Evolutionary conservation across 2,329 filamentous ascomycete genomes (phyloP).

Genomic region (Coleophoma eucalyptorum): DNA sequence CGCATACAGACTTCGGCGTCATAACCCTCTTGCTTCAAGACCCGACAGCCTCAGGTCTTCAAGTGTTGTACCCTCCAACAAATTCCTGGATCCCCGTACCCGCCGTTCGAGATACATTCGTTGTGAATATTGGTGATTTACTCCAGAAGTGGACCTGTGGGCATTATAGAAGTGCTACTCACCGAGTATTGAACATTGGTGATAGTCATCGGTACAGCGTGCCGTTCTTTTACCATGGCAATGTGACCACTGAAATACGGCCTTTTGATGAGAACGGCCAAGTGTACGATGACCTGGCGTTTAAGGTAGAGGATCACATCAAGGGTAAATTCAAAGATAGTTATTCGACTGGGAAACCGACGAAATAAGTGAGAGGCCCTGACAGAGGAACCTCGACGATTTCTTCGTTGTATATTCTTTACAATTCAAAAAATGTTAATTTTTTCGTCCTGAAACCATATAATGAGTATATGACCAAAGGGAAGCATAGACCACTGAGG

Average conservation of each 20-base stretch:
- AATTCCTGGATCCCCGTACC: conserved; percentile 37
- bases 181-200: conserved; percentile 48
- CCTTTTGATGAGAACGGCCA: conserved; percentile 6
- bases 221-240: conserved; percentile 49
- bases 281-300: background rate
- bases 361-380: too few relatives aligned
- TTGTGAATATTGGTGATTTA: conserved; percentile 46
- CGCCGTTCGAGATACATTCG: conserved; percentile 36
- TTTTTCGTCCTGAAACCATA: too few relatives aligned
- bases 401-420: too few relatives aligned
- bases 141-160: conserved; percentile 42
- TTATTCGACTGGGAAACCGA: too few relatives aligned
- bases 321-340: conserved; percentile 1
- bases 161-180: conserved; percentile 43
- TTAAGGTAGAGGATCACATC: conserved; percentile 11
- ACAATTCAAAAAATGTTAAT: too few relatives aligned
- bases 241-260: conserved; percentile 32
- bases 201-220: conserved; percentile 45
- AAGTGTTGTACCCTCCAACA: conserved; percentile 40
- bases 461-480: too few relatives aligned
- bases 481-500: too few relatives aligned
- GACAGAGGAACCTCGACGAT: too few relatives aligned
- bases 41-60: conserved; percentile 36
- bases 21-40: conserved; percentile 51
- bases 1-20: conserved; percentile 48